Base-by-base conservation (phyloP, 1,284 basidiomycete genomes). In the Melampsora larici-populina region DNA sequence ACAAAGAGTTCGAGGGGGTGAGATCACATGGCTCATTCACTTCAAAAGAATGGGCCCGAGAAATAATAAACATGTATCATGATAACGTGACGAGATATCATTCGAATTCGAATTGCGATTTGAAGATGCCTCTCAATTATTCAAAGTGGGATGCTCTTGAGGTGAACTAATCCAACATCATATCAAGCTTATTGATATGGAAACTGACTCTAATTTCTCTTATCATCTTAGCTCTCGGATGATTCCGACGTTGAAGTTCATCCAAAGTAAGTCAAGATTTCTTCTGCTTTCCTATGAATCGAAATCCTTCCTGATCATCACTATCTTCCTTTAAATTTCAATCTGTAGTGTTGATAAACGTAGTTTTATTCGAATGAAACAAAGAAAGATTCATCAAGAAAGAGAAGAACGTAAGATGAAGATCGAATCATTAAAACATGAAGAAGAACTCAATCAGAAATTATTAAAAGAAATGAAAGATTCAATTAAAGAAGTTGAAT, bases 231-330 rank as follows among this genome's bases (percentile, higher is more conserved):
- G 91, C 89, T 99, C 81, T 97, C 94, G 13, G 96, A 99, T 84
- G 97, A 99, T 86, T 97, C 94, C 31, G 96, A 99, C 85, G 95
- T 99, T 85, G 97, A 99, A 85, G 94, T 94, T 0, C 96, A 99
- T 85, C 96, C 96, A 66, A 99, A 99, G 75, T 83, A 83, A 48
- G 83, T 82, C 11, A 1, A 43, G 40, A 43, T 43, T 43, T 11
- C 6, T 11, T 43, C 40, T 8, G 7, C 40, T 43, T 81, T 83
- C 18, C 11, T 6, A 46, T 69, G 2, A 58, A 58, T 58, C 83
- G 64, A 62, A 24, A 9, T 67, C 63, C 74, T 11, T 40, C 9
- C 51, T 21, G 17, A 18, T 55, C 33, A 31, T 58, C 24, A 26
- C 33, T 18, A 55, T n/a, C 18, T 4, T 36, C 18, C 36, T 9